phyloP scores from a whole-genome alignment of 1,139 yeast species.

The Geotrichum aggregatum region DNA sequence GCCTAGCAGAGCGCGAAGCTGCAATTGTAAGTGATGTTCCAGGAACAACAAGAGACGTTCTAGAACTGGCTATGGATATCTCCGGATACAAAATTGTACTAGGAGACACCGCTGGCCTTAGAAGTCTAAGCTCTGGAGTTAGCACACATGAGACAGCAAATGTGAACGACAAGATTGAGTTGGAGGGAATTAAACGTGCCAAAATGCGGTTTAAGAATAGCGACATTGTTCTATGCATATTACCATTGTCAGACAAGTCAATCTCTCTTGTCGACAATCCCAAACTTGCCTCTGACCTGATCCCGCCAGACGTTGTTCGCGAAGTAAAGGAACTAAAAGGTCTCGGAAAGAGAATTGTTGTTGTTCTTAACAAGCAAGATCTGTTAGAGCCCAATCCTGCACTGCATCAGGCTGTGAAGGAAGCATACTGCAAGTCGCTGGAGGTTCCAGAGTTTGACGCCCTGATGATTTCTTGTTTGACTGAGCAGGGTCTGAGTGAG shows the following conservation, averaged over 20 bases:
- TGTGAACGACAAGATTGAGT: constrained; percentile 60
- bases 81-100: constrained; percentile 78
- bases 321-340: constrained; percentile 32
- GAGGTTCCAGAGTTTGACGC: constrained; percentile 38
- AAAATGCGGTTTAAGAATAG: constrained; percentile 57
- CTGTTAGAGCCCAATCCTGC: constrained; percentile 20
- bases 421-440: constrained; percentile 27
- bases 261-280: not conserved
- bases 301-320: constrained; percentile 25
- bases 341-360: constrained; percentile 27
- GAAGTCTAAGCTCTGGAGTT: constrained; percentile 42
- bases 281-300: not conserved
- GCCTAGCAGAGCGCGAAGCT: constrained; percentile 70
- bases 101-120: constrained; percentile 92
- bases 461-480: constrained; percentile 58
- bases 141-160: constrained; percentile 24
- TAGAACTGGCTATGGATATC: constrained; percentile 77
- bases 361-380: constrained; percentile 39
- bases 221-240: constrained; percentile 48
- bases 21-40: constrained; percentile 90
- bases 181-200: constrained; percentile 80
- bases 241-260: constrained; percentile 29
- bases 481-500: constrained; percentile 51
- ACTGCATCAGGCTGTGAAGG: constrained; percentile 3
- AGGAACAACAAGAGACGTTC: constrained; percentile 89